Evolutionary conservation across 78 protist genomes (phyloP), one percentile per base, ranked within the genome.

Genomic region (Fonticula alba): DNA sequence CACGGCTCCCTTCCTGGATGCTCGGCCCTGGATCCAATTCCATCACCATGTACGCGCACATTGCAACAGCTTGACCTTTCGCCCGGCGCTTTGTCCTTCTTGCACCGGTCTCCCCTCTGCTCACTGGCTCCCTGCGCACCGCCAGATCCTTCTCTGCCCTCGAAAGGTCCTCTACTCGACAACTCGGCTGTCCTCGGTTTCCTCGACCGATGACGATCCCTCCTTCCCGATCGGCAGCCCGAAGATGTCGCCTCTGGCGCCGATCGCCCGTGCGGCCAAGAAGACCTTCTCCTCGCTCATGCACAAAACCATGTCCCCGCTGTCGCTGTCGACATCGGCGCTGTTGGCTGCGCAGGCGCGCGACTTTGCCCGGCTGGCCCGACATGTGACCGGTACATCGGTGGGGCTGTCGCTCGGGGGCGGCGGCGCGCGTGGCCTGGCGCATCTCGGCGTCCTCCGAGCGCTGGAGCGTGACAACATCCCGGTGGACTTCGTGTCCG

Each of bases 401-500:
- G 32, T 50, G 32, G 55, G 55, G 9, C 20, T 50, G 6, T 26
- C n/a, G 32, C 66, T 68, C 49, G 73, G 73, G 1, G 73, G 73
- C 32, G 73, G 73, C 40, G 73, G 73, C 7, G 73, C 73, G 19
- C 40, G 47, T 2, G 73, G 73, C 2, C 24, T 68, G 19, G 19
- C 62, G 10, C 73, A 68, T 33, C 32, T 59, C 31, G 73, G 73
- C 38, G 19, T 68, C 10, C 36, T 68, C 41, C 7, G 26, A 22
- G 66, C 22, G n/a, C 64, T 68, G 22, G 54, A 46, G 63, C 57
- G 40, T 24, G 14, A 9, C 10, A 37, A 26, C 17, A 57, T 68
- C 11, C 72, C 72, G 26, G 55, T 68, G 14, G 73, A 68, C 58
- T 33, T 68, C 66, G 49, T 68, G 6, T 65, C 66, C 24, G 73